Evolutionary conservation across 1,284 basidiomycete genomes (phyloP).

Genomic region (Porphyrellus sp.): DNA sequence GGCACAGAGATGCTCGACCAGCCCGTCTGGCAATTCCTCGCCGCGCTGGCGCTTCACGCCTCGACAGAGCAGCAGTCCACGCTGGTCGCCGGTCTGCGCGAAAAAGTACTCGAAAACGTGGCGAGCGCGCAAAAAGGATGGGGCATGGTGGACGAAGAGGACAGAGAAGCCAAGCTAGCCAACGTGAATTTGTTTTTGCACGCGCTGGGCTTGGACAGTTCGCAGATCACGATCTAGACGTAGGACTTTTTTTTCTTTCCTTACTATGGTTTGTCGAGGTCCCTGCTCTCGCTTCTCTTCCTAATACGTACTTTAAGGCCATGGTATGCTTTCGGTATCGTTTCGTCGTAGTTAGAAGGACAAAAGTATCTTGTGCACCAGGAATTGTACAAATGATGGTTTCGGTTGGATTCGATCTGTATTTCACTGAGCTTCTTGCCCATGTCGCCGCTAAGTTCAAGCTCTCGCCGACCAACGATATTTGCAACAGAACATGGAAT

Average conservation of each 20-base stretch:
- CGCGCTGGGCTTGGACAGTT: conserved; percentile 81
- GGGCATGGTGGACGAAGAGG: conserved; percentile 61
- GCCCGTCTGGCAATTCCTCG: conserved; percentile 90
- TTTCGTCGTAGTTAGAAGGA: conserved; percentile 22
- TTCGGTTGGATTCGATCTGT: not conserved
- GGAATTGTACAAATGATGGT: conserved; percentile 19
- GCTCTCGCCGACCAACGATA: too few relatives aligned
- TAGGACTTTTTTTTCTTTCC: not conserved
- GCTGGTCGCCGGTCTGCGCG: conserved; percentile 83
- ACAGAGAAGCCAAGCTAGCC: conserved; percentile 62
- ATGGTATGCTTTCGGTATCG: conserved; percentile 9
- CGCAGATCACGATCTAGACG: conserved; percentile 66
- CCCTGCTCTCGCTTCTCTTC: not conserved
- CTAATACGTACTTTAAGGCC: conserved; percentile 6
- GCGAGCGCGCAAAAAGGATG: conserved; percentile 73
- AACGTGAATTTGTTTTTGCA: conserved; percentile 88
- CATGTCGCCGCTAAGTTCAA: too few relatives aligned
- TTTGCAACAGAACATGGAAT: not conserved
- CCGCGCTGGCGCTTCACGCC: conserved; percentile 84
- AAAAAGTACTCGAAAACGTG: conserved; percentile 90
- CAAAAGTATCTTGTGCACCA: conserved; percentile 21
- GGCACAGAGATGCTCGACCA: conserved; percentile 85
- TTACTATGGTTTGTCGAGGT: not conserved
- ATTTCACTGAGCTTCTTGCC: too few relatives aligned
- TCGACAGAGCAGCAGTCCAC: conserved; percentile 81